Conservation (phyloP, 768 basidiomycete species). For the Serendipita sp. region DNA sequence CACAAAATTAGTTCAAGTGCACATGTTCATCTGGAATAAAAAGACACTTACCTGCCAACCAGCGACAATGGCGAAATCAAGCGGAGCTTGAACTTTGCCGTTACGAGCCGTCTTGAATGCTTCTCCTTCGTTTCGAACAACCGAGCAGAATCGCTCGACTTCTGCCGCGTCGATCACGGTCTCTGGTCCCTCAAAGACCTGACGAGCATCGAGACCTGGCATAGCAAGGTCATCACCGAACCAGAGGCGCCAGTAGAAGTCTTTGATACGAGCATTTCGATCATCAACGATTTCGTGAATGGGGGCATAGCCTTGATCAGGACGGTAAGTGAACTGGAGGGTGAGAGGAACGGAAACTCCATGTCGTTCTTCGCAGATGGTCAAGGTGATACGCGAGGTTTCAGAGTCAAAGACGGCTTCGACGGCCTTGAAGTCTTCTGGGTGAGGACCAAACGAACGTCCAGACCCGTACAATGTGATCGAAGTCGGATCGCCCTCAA, state of each 20-base stretch:
- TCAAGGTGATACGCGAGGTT: slow-evolving; percentile 46
- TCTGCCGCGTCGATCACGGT: slow-evolving; percentile 60
- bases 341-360: slow-evolving; percentile 60
- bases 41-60: slow-evolving; percentile 76
- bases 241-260: slow-evolving; percentile 98
- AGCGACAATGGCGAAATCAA: slow-evolving; percentile 98
- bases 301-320: slow-evolving; percentile 75
- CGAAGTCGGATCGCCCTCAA: slow-evolving; percentile 40
- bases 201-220: slow-evolving; percentile 62
- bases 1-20: slow-evolving; percentile 5
- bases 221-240: slow-evolving; percentile 72
- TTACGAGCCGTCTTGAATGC: slow-evolving; percentile 68
- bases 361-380: slow-evolving; percentile 68
- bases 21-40: neutral
- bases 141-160: slow-evolving; percentile 78
- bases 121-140: slow-evolving; percentile 87
- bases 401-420: slow-evolving; percentile 45
- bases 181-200: slow-evolving; percentile 75
- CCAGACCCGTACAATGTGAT: slow-evolving; percentile 60
- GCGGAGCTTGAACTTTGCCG: slow-evolving; percentile 63
- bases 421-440: slow-evolving; percentile 64
- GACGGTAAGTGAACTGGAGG: slow-evolving; percentile 74
- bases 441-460: slow-evolving; percentile 63
- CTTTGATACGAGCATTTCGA: slow-evolving; percentile 82
- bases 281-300: slow-evolving; percentile 78